Evolutionary conservation across 345 rosid species (phyloP).

Genomic region (Lagerstroemia speciosa): DNA sequence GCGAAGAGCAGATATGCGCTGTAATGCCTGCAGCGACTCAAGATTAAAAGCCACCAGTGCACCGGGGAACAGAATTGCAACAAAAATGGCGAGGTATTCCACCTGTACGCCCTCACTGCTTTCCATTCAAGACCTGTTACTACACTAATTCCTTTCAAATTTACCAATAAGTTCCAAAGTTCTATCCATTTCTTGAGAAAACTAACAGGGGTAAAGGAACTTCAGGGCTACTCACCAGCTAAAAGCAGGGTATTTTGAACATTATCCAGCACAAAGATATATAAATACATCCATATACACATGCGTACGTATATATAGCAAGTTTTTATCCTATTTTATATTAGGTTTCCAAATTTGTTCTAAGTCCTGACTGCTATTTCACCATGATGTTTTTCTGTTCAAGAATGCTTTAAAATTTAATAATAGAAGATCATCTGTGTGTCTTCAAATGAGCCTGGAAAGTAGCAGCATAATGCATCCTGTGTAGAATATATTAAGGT

Average conservation of each 20-base stretch:
- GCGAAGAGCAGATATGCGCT: constrained; percentile 51
- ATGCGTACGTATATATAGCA: not conserved
- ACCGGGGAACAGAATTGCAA: constrained; percentile 85
- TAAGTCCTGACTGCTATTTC: not conserved
- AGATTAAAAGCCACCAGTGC: constrained; percentile 78
- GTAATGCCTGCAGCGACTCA: constrained; percentile 49
- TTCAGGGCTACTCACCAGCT: not conserved
- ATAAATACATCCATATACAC: not conserved
- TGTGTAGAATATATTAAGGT: too few relatives aligned
- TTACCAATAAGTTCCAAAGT: not conserved
- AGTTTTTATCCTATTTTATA: not conserved
- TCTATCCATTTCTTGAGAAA: not conserved
- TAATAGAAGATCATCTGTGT: not conserved
- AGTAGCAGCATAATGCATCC: too few relatives aligned
- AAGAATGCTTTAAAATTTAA: not conserved
- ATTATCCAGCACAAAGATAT: not conserved
- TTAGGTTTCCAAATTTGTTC: not conserved
- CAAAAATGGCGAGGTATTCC: constrained; percentile 72
- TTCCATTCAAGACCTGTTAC: constrained; percentile 33
- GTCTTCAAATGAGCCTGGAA: not conserved
- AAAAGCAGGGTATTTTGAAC: not conserved
- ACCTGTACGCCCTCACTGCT: constrained; percentile 80
- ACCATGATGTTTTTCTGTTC: not conserved
- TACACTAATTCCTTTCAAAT: not conserved
- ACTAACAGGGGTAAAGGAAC: not conserved